Evolutionary conservation across 1,284 basidiomycete species (phyloP).

Genomic region (Pseudozyma pruni): DNA sequence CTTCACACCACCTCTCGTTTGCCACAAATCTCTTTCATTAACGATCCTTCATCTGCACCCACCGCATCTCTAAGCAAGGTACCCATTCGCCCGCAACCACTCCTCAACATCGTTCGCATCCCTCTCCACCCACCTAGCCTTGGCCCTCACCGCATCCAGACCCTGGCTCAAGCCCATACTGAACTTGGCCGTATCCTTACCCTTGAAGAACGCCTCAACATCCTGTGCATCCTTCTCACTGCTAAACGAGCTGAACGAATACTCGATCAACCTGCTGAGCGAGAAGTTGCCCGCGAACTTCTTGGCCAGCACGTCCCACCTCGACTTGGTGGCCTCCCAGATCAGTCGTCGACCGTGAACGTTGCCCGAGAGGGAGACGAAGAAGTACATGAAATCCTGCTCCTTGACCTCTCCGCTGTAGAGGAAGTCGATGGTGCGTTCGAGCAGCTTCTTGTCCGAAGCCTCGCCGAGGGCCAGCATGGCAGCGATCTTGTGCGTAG

Average conservation of each 20-base stretch:
- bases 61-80: constrained; percentile 51
- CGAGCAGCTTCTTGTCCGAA: constrained; percentile 57
- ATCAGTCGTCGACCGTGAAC: constrained; percentile 61
- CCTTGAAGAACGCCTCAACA: constrained; percentile 74
- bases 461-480: constrained; percentile 67
- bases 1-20: too few species aligned
- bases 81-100: constrained; percentile 71
- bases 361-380: constrained; percentile 63
- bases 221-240: constrained; percentile 77
- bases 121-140: constrained; percentile 75
- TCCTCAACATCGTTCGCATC: constrained; percentile 72
- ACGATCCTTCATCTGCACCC: too few species aligned
- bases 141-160: constrained; percentile 76
- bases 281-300: constrained; percentile 72
- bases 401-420: constrained; percentile 67
- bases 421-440: constrained; percentile 66
- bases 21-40: too few species aligned
- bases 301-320: constrained; percentile 70
- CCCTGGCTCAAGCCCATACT: constrained; percentile 75
- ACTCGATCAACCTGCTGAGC: constrained; percentile 68
- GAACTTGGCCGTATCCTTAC: constrained; percentile 69
- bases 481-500: constrained; percentile 70
- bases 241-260: constrained; percentile 75
- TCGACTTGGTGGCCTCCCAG: constrained; percentile 67
- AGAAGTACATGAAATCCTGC: constrained; percentile 68